These are phyloP conservation scores for Cymbopogon flexuosus DNA, from an alignment of 202 grass and related monocot genomes.

Conservation along the genomic window DNA sequence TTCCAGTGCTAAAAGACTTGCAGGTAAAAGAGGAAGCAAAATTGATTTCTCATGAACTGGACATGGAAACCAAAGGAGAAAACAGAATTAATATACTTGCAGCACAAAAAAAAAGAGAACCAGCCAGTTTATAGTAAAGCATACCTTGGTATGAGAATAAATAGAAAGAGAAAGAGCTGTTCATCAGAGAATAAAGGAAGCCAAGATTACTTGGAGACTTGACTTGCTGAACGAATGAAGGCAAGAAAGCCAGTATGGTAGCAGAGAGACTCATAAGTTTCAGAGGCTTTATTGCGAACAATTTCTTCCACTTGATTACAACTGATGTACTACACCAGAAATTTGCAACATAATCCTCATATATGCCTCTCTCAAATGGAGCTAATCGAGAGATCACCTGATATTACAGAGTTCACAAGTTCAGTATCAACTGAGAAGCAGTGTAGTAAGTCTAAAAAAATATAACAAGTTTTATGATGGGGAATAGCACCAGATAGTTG, in stretches of 20 bases:
- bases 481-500: neutral
- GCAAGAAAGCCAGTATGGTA: constrained; percentile 71
- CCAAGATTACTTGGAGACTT: constrained; percentile 76
- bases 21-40: constrained; percentile 87
- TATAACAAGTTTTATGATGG: neutral
- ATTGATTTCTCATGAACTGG: constrained; percentile 99
- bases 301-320: constrained; percentile 88
- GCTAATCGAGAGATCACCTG: constrained; percentile 79
- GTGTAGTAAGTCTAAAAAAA: neutral
- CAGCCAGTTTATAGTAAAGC: neutral
- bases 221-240: constrained; percentile 86
- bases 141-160: constrained; percentile 94
- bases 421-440: constrained; percentile 1
- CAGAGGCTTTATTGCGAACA: constrained; percentile 56
- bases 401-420: constrained; percentile 17
- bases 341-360: constrained; percentile 94
- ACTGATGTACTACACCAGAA: constrained; percentile 95
- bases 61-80: constrained; percentile 25
- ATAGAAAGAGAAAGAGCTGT: constrained; percentile 82
- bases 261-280: constrained; percentile 70
- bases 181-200: constrained; percentile 80
- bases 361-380: constrained; percentile 92
- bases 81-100: constrained; percentile 17
- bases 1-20: constrained; percentile 71
- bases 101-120: neutral